These are phyloP conservation scores for Sporothrix dimorphospora DNA, from an alignment of 2,329 filamentous ascomycete genomes.

Conservation along the genomic window DNA sequence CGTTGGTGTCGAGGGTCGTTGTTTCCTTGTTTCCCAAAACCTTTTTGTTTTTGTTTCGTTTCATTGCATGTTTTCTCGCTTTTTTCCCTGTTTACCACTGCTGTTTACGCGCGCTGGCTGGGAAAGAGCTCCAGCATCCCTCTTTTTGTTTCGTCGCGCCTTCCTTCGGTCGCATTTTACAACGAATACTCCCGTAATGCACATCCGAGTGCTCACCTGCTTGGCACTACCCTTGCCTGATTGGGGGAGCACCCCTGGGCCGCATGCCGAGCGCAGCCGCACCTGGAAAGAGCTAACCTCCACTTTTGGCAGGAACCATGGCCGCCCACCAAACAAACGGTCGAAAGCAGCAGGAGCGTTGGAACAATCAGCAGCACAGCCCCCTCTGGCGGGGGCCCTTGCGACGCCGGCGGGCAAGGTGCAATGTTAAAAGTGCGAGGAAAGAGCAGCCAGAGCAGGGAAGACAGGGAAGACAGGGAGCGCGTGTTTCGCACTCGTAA, in stretches of 20 bases:
- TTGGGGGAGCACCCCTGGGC: slow-evolving; percentile 17
- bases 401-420: background rate
- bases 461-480: background rate
- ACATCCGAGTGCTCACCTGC: slow-evolving; percentile 11
- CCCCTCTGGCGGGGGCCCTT: slow-evolving; percentile 22
- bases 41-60: slow-evolving; percentile 6
- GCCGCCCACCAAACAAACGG: slow-evolving; percentile 19
- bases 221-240: slow-evolving; percentile 19
- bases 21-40: background rate
- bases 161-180: slow-evolving; percentile 9
- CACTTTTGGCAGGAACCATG: slow-evolving; percentile 25
- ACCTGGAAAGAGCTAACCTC: slow-evolving; percentile 20
- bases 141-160: background rate
- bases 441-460: background rate
- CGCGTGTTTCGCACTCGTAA: slow-evolving; percentile 6
- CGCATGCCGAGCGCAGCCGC: slow-evolving; percentile 20
- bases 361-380: slow-evolving; percentile 26
- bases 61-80: background rate
- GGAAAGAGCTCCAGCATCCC: background rate
- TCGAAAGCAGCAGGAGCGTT: slow-evolving; percentile 17
- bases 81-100: background rate
- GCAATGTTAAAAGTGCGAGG: background rate
- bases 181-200: background rate
- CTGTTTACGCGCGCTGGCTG: background rate
- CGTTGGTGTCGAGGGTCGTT: slow-evolving; percentile 6